phyloP scores from a whole-genome alignment of 1,139 yeast genomes.

The Arxiozyma heterogenica region DNA sequence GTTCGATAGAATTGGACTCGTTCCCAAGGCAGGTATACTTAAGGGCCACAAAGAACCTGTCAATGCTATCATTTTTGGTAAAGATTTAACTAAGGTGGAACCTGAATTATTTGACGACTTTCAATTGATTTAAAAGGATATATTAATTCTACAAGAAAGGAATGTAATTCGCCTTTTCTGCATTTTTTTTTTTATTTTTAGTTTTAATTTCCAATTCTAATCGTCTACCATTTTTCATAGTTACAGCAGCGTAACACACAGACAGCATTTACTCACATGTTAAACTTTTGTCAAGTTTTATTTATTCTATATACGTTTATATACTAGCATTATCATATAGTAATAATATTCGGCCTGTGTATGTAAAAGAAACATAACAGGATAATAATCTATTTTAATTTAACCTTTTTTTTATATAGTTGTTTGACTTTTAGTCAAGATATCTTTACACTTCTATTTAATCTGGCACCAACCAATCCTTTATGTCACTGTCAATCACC shows the following conservation, averaged over 20 bases:
- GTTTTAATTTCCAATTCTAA: background rate
- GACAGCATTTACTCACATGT: too few relatives aligned
- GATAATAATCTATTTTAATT: background rate
- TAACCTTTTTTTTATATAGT: background rate
- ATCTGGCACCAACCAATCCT: background rate
- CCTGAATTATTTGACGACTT: constrained; percentile 15
- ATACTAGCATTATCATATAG: background rate
- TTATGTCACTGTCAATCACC: background rate
- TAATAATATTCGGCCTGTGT: constrained; percentile 1
- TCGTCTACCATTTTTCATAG: background rate
- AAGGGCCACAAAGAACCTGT: constrained; percentile 53
- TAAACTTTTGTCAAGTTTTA: too few relatives aligned
- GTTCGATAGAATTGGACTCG: constrained; percentile 60
- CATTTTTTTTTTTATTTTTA: background rate
- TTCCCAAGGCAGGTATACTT: constrained; percentile 57
- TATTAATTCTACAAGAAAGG: background rate
- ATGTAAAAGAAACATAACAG: constrained; percentile 2
- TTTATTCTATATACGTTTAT: background rate
- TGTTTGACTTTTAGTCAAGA: background rate
- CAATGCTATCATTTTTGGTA: constrained; percentile 62
- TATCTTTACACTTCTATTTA: background rate
- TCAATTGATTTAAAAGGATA: background rate
- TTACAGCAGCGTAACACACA: background rate
- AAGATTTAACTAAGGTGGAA: constrained; percentile 35
- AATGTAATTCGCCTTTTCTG: too few relatives aligned